Percentiles rank a stretch among this genome's conserved stretches.
phyloP scores from a whole-genome alignment of 371 early-diverging fungal species.

The Mucor lusitanicus region DNA sequence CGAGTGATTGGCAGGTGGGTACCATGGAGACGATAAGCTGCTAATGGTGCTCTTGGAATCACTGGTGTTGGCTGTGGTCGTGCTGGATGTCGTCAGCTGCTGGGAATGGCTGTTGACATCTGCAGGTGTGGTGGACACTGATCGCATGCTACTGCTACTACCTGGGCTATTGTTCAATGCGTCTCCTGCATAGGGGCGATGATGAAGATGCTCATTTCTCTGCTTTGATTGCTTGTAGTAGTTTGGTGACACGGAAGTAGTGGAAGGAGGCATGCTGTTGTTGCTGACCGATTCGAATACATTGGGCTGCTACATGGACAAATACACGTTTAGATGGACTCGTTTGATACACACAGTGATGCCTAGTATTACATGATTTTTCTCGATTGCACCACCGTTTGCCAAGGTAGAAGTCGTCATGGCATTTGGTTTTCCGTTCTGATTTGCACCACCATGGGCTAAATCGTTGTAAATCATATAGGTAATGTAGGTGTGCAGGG shows the following conservation, averaged over 20 bases:
- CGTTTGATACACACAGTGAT: not conserved
- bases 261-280: not conserved
- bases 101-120: not conserved
- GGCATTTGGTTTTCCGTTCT: not conserved
- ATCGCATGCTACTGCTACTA: not conserved
- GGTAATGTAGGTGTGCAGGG: constrained; percentile 55
- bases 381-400: not conserved
- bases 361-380: not conserved
- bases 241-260: not conserved
- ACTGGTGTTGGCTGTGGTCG: not conserved
- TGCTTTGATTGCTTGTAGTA: not conserved
- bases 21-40: not conserved
- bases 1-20: not conserved
- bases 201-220: not conserved
- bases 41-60: not conserved
- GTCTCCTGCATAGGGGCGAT: not conserved
- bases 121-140: not conserved
- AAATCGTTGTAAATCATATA: constrained; percentile 55
- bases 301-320: not conserved
- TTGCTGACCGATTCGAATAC: not conserved
- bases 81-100: not conserved
- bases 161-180: constrained; percentile 3
- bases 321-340: not conserved
- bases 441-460: constrained; percentile 14
- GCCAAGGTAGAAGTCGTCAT: not conserved